phyloP scores from a whole-genome alignment of 345 rosid species.

The Hibiscus trionum region DNA sequence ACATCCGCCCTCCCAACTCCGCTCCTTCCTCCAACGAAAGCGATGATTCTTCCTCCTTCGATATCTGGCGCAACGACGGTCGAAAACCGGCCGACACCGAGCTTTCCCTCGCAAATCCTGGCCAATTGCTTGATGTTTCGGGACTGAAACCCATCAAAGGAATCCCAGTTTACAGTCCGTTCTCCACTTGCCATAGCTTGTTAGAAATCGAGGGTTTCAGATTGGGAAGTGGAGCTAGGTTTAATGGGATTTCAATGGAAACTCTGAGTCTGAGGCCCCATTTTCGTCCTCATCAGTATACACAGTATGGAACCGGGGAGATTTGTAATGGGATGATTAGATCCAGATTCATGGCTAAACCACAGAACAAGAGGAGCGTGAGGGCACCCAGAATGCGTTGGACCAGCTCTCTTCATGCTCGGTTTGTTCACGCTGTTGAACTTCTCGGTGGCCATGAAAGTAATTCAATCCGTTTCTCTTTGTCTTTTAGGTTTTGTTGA shows the following conservation, averaged over 20 bases:
- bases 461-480: slow-evolving; percentile 14
- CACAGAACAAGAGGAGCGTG: slow-evolving; percentile 43
- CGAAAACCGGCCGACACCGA: slow-evolving; percentile 26
- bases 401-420: slow-evolving; percentile 82
- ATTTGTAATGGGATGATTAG: slow-evolving; percentile 26
- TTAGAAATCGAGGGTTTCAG: too few species aligned
- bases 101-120: slow-evolving; percentile 33
- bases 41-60: slow-evolving; percentile 21
- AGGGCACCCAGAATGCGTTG: slow-evolving; percentile 90
- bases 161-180: slow-evolving; percentile 30
- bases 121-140: slow-evolving; percentile 20
- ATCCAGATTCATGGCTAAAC: slow-evolving; percentile 45
- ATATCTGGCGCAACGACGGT: slow-evolving; percentile 26
- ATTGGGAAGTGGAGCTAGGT: slow-evolving; percentile 12
- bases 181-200: too few species aligned
- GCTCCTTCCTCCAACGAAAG: slow-evolving; percentile 28
- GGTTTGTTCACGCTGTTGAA: slow-evolving; percentile 84
- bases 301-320: slow-evolving; percentile 12
- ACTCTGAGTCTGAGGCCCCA: not conserved
- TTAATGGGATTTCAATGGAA: slow-evolving; percentile 26
- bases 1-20: slow-evolving; percentile 48
- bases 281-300: not conserved
- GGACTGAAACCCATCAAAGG: slow-evolving; percentile 39
- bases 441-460: slow-evolving; percentile 96
- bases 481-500: not conserved